Evolutionary conservation across 2,329 filamentous ascomycete genomes (phyloP).

Genomic region (Blastomyces silverae): DNA sequence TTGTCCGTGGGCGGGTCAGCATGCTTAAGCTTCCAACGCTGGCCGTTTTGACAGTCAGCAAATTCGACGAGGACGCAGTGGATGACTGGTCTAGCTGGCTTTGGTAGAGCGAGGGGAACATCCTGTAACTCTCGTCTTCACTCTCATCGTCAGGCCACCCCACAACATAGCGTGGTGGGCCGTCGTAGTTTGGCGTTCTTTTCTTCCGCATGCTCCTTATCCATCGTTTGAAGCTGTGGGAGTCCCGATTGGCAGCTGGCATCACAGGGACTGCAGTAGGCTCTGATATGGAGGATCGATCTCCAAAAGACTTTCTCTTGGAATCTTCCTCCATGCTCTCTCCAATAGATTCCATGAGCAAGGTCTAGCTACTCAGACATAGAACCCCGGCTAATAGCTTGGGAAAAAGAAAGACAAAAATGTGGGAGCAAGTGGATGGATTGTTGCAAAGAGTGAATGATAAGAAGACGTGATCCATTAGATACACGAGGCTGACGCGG

Average conservation of each 20-base stretch:
- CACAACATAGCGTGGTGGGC: conserved; percentile 28
- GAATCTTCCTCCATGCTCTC: conserved; percentile 4
- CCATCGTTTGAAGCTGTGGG: conserved; percentile 35
- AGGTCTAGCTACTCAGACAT: not conserved
- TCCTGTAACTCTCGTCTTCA: conserved; percentile 19
- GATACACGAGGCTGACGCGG: not conserved
- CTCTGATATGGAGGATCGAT: not conserved
- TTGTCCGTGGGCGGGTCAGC: conserved; percentile 53
- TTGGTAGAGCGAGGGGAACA: conserved; percentile 25
- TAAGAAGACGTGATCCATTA: not conserved
- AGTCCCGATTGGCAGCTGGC: conserved; percentile 2
- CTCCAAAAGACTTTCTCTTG: conserved; percentile 5
- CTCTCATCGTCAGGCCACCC: conserved; percentile 33
- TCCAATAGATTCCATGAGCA: conserved; percentile 13
- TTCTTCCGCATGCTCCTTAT: conserved; percentile 33
- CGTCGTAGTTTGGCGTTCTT: conserved; percentile 19
- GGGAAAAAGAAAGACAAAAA: not conserved
- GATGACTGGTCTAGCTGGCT: conserved; percentile 57
- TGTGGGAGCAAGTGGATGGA: not conserved
- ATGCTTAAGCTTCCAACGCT: conserved; percentile 71
- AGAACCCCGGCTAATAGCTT: too few species aligned
- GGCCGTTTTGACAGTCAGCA: conserved; percentile 73
- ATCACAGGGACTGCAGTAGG: not conserved
- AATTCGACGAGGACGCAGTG: conserved; percentile 68
- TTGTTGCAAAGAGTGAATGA: not conserved